Evolutionary conservation across 2,329 filamentous ascomycete genomes (phyloP), one percentile per base, ranked within the genome.

Genomic region (Anthostomella pinea): DNA sequence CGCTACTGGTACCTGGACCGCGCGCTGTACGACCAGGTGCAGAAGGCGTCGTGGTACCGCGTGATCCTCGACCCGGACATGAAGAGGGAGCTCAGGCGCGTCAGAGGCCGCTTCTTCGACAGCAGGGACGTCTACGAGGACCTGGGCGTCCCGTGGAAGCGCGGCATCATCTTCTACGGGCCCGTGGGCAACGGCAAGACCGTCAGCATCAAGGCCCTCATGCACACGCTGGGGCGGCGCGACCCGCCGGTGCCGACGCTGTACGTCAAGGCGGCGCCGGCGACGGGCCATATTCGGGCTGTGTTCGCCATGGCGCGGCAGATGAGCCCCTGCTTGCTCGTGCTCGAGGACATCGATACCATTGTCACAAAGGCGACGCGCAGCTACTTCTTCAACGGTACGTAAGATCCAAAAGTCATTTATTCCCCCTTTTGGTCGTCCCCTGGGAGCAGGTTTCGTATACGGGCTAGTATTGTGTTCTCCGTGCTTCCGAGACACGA

Each of bases 301-400:
- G n/a, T n/a, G n/a, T n/a, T n/a, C n/a, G n/a, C n/a, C n/a, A 83
- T 45, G 81, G 82, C 82, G 0, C 64, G 81, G 14, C 63, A 72
- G 43, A 70, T 73, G 45, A 75, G 81, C 0, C 82, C 82, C 0
- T 85, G 81, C 61, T 73, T 83, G 40, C 70, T 86, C 4, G 75
- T 86, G 29, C 81, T 85, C 39, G 82, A 86, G 57, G 83, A 85
- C 46, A 68, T 86, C 6, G 82, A 86, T 53, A 79, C 73, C 8
- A 70, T 85, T 17, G 72, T 85, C 20, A 70, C 68, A 6, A 70
- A 78, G 33, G 43, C 52, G 2, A 75, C 81, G 10, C 68, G 81
- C 16, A 77, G 71, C 26, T 85, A 83, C 64, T 85, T 86, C 59
- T 67, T 85, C 33, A 85, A 85, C 54, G 80, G n/a, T n/a, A n/a